Conservation (phyloP, 768 basidiomycete genomes). For the Gelatoporia subvermispora region DNA sequence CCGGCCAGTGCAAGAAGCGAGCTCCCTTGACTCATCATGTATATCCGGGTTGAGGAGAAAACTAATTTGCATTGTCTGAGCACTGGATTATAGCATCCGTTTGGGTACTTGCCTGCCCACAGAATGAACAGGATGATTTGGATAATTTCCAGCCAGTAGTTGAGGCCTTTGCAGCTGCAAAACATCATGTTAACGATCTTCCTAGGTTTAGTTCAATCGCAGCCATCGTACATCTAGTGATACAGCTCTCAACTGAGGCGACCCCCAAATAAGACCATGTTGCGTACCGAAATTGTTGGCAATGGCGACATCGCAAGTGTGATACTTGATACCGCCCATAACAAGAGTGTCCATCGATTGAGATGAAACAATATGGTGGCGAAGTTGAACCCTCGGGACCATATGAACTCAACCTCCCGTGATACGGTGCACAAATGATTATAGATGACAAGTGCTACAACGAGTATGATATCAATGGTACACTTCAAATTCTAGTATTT, state of each 20-base stretch:
- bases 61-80: neutral
- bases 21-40: neutral
- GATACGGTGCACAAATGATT: neutral
- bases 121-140: neutral
- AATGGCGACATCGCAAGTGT: neutral
- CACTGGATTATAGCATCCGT: neutral
- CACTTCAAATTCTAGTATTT: too few species aligned
- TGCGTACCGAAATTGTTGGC: neutral
- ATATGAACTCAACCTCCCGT: neutral
- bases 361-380: neutral
- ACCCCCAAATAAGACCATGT: neutral
- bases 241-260: neutral
- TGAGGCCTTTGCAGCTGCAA: too few species aligned
- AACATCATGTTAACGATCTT: too few species aligned
- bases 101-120: neutral
- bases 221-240: too few species aligned
- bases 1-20: neutral
- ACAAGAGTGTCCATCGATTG: neutral
- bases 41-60: neutral
- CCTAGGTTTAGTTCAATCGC: too few species aligned
- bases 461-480: too few species aligned
- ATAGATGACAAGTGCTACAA: neutral
- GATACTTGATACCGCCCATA: neutral
- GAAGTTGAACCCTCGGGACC: neutral
- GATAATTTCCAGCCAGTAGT: too few species aligned